A percentile compares a stretch with the other conserved stretches of the same genome.
Evolutionary conservation across 2,329 filamentous ascomycete species (phyloP).

Genomic region (Fusarium torreyae): DNA sequence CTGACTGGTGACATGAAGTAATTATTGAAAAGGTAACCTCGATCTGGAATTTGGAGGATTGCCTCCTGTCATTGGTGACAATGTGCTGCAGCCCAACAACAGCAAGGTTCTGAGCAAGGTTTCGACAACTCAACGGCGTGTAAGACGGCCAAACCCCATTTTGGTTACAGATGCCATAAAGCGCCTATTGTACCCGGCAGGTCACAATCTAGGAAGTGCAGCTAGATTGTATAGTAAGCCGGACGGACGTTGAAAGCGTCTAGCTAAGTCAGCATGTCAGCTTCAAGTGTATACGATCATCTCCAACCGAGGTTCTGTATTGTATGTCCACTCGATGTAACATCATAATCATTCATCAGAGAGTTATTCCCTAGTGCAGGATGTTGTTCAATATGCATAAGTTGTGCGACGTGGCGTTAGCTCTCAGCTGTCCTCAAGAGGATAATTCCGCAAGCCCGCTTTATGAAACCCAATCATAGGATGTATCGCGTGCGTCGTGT

Average conservation of each 20-base stretch:
- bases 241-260: background rate
- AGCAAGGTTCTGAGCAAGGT: slow-evolving; percentile 16
- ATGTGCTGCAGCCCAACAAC: slow-evolving; percentile 11
- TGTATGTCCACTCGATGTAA: slow-evolving; percentile 19
- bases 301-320: slow-evolving; percentile 19
- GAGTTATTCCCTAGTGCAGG: slow-evolving; percentile 1
- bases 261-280: slow-evolving; percentile 34
- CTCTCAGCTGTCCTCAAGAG: slow-evolving; percentile 21
- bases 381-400: slow-evolving; percentile 30
- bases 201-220: slow-evolving; percentile 10
- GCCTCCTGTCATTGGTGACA: slow-evolving; percentile 4
- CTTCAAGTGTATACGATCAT: slow-evolving; percentile 18
- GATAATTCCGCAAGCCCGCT: slow-evolving; percentile 9
- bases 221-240: slow-evolving; percentile 14
- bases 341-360: slow-evolving; percentile 21
- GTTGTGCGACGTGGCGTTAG: slow-evolving; percentile 28
- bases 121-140: slow-evolving; percentile 19
- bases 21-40: slow-evolving; percentile 14
- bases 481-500: slow-evolving; percentile 16
- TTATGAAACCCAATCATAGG: slow-evolving; percentile 21
- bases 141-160: slow-evolving; percentile 23
- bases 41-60: slow-evolving; percentile 27
- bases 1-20: slow-evolving; percentile 17
- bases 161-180: background rate
- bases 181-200: slow-evolving; percentile 17